Conservation (phyloP, 208 protist species). For the Leishmania amazonensis region DNA sequence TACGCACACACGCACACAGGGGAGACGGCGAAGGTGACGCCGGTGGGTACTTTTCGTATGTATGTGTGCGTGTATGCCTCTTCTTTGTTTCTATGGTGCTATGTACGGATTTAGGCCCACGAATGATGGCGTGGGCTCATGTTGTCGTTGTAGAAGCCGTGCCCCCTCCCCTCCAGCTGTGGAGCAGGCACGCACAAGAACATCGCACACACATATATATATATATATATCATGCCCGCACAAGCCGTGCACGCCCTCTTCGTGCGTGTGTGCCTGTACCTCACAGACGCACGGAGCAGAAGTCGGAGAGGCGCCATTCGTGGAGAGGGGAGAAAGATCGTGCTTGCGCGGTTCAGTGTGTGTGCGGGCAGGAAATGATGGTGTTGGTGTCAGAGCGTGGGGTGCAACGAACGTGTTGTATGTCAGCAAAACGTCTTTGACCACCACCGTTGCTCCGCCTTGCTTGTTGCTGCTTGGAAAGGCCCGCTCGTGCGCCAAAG, state of each 20-base stretch:
- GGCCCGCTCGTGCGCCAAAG: not conserved
- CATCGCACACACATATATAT: not conserved
- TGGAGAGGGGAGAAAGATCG: not conserved
- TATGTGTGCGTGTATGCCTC: not conserved
- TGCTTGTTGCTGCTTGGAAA: not conserved
- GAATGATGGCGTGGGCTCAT: not conserved
- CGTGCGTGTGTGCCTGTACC: not conserved
- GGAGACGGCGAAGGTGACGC: no score
- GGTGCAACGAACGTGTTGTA: not conserved
- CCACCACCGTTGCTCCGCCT: not conserved
- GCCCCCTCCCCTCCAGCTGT: not conserved
- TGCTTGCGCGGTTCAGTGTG: not conserved
- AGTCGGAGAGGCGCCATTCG: not conserved
- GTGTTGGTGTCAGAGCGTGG: not conserved
- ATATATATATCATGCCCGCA: not conserved
- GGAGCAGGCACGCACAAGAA: not conserved
- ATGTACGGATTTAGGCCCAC: constrained; percentile 2
- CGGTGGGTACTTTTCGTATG: not conserved
- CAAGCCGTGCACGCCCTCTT: not conserved
- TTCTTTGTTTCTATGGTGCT: constrained; percentile 15
- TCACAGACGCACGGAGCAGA: not conserved
- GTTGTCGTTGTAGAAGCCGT: constrained; percentile 1
- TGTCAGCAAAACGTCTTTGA: not conserved
- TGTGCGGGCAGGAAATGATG: not conserved
- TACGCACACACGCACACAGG: not conserved